Percentiles rank a stretch among this genome's conserved stretches.
Conservation (phyloP, 805 yeast genomes). For the Myxozyma geophila region DNA sequence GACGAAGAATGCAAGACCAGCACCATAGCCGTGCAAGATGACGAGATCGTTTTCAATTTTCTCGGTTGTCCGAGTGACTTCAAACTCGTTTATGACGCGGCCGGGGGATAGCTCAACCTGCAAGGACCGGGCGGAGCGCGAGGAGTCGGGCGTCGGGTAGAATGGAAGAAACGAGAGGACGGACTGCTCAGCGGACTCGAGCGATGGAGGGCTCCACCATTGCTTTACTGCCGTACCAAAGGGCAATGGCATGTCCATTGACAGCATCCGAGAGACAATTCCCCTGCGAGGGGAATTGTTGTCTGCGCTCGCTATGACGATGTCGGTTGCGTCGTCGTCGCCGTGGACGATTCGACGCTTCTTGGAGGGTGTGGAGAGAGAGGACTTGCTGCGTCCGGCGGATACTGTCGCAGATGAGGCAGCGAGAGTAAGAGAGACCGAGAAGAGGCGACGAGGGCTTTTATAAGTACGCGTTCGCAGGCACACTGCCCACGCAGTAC, state of each 20-base stretch:
- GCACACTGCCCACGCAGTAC: constrained; percentile 1
- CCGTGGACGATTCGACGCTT: constrained; percentile 9
- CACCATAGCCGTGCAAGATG: constrained; percentile 90
- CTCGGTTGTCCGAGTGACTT: constrained; percentile 47
- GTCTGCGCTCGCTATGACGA: constrained; percentile 6
- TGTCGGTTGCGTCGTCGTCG: constrained; percentile 17
- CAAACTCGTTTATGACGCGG: constrained; percentile 75
- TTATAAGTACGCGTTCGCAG: neutral
- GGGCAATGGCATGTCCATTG: constrained; percentile 45
- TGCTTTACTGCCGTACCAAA: constrained; percentile 49
- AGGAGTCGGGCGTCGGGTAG: constrained; percentile 42
- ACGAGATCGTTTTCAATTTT: constrained; percentile 57
- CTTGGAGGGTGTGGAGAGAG: constrained; percentile 1
- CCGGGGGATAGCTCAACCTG: constrained; percentile 58
- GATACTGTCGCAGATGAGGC: neutral
- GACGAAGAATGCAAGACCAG: constrained; percentile 81
- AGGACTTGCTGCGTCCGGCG: constrained; percentile 8
- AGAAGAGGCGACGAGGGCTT: constrained; percentile 4
- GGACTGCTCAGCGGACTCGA: constrained; percentile 51
- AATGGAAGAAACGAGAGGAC: constrained; percentile 64
- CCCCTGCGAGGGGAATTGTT: constrained; percentile 22
- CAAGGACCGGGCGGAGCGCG: constrained; percentile 46
- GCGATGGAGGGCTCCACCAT: constrained; percentile 50
- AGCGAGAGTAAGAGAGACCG: neutral
- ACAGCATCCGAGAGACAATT: constrained; percentile 14